Base-by-base conservation (phyloP, 768 basidiomycete genomes). In the Naganishia randhawae region DNA sequence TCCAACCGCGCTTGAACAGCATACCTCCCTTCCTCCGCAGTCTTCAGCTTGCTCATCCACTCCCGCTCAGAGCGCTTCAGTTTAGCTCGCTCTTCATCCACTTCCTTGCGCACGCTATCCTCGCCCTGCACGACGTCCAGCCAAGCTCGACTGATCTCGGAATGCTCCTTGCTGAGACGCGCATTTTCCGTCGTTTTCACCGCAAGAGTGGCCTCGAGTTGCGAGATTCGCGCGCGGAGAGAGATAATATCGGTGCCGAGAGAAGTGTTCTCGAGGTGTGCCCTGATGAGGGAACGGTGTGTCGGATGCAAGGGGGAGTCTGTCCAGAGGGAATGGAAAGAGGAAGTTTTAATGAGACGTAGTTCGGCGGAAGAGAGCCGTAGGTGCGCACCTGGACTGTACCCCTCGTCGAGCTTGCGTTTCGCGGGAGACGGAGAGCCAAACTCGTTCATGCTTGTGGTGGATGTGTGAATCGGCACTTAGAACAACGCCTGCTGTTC, bases 151-250 rank as follows among this genome's bases (percentile, higher is more conserved):
- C 37, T 72, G 37, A 77, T 65, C 33, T 74, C 42, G 41, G 72
- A 71, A 50, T 76, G 53, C 65, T 78, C 74, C 16, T 67, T 57
- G 52, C 71, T 73, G 22, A 76, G 50, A 42, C 67, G 52, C 32
- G 74, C 74, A 27, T 74, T 73, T 63, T 76, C 72, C 1, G 71
- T 32, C 54, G 72, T 45, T 39, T 74, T 72, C 37, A 63, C 71
- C 22, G 71, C 71, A 5, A 76, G 66, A 16, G 50, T 33, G 3
- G 61, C 31, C 19, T 67, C 72, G 11, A 68, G 68, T 19, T 57
- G 50, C 27, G 64, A 52, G 7, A 69, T 55, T 4, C 48, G 42
- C 6, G 48, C 67, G 61, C 73, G 67, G 9, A 76, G 68, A 10
- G 69, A 32, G 37, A 66, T 51, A n/a, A 72, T 70, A 14, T 67